Base-by-base conservation (phyloP, 352 stramenopile genomes). In the Pelagophyceae sp. region DNA sequence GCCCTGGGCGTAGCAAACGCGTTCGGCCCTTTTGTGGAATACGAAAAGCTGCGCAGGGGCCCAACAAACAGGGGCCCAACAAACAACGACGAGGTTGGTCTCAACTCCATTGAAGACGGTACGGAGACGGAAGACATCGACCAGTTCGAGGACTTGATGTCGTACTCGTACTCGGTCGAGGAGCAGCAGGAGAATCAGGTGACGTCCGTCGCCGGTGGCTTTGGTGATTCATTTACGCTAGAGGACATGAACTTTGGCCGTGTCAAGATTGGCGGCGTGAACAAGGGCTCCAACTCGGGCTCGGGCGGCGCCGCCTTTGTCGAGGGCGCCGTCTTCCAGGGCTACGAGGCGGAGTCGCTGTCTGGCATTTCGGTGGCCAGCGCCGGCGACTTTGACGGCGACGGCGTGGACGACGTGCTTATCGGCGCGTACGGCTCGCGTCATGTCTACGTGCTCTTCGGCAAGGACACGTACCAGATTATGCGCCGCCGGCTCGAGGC, bases 181-280 rank as follows among this genome's bases (percentile, higher is more conserved):
- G 67, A 74, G 33, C 35, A 33, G 33, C 11, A 19, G 35, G 17
- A 3, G 15, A 5, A 5, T 33, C 25, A 58, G 35, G 37, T 20
- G 19, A 11, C 67, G 15, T 17, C 33, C 0, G 35, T 2, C 1
- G 3, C 5, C 35, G 67, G 67, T 11, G 67, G 67, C 3, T 74
- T 74, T 74, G 67, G 67, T 31, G 23, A 40, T 5, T 6, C 19
- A 11, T 74, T 74, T 27, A 74, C 19, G 1, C 38, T 74, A 2
- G 38, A 20, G 23, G 31, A 74, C 38, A 58, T 74, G 67, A 74
- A 74, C 31, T 74, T 74, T 74, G 67, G 67, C 58, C 23, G 58
- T 23, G 5, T 37, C 17, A 31, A 74, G 35, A n/a, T n/a, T n/a
- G n/a, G n/a, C n/a, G n/a, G n/a, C n/a, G n/a, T n/a, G n/a, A n/a